phyloP scores from a whole-genome alignment of 345 rosid species.

The Corchorus capsularis region DNA sequence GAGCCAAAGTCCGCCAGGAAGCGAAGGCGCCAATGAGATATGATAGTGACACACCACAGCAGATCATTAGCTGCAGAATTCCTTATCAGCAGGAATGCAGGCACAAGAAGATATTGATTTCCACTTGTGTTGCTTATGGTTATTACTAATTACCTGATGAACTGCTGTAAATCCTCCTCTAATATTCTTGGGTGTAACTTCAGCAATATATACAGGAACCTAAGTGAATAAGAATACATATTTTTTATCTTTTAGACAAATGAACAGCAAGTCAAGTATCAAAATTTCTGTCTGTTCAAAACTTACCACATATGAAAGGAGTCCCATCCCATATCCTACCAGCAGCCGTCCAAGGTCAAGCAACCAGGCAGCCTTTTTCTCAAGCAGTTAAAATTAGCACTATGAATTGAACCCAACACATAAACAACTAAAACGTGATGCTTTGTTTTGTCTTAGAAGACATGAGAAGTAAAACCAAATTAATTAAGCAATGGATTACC shows the following conservation, averaged over 20 bases:
- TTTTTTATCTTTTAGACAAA: not conserved
- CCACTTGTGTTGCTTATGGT: not conserved
- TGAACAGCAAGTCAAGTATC: conserved; percentile 9
- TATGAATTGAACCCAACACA: not conserved
- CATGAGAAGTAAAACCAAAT: not conserved
- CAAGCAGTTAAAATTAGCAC: not conserved
- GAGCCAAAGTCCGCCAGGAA: conserved; percentile 69
- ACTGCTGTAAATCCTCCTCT: conserved; percentile 77
- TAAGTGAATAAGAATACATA: conserved; percentile 16
- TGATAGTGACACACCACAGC: conserved; percentile 15
- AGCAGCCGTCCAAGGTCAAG: conserved; percentile 73
- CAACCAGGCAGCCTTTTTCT: conserved; percentile 52
- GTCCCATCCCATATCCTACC: conserved; percentile 71
- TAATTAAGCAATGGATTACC: conserved; percentile 32
- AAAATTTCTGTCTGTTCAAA: conserved; percentile 4
- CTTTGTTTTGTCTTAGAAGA: not conserved
- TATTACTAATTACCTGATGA: conserved; percentile 58
- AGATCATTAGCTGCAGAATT: not conserved
- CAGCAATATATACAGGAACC: conserved; percentile 88
- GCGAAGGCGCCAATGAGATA: conserved; percentile 69
- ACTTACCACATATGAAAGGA: conserved; percentile 77
- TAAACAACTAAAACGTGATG: not conserved
- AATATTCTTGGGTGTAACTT: conserved; percentile 71
- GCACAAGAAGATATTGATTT: not conserved
- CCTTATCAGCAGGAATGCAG: not conserved